phyloP scores from a whole-genome alignment of 805 yeast species.

The Metschnikowia chrysomelidarum region DNA sequence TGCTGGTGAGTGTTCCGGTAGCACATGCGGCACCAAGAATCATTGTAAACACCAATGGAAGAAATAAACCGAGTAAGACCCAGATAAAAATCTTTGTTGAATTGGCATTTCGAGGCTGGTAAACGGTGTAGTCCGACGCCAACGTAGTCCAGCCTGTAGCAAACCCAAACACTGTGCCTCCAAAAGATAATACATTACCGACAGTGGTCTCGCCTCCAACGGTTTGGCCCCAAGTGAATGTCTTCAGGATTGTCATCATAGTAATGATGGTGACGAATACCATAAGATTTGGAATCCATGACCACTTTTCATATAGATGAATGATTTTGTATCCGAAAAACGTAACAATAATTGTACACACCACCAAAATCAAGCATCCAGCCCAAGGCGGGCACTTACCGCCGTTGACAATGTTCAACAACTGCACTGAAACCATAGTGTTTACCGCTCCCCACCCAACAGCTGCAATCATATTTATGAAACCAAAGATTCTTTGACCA shows the following conservation, averaged over 20 bases:
- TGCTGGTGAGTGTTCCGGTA: slow-evolving; percentile 53
- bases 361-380: slow-evolving; percentile 72
- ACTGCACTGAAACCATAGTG: slow-evolving; percentile 84
- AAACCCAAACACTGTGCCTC: slow-evolving; percentile 80
- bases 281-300: slow-evolving; percentile 81
- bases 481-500: slow-evolving; percentile 73
- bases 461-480: slow-evolving; percentile 79
- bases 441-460: slow-evolving; percentile 96
- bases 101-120: slow-evolving; percentile 68
- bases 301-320: slow-evolving; percentile 77
- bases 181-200: slow-evolving; percentile 74
- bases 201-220: slow-evolving; percentile 64
- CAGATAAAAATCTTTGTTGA: slow-evolving; percentile 59
- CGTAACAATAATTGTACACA: slow-evolving; percentile 68
- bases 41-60: slow-evolving; percentile 72
- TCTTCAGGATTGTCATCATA: slow-evolving; percentile 64
- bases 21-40: slow-evolving; percentile 85
- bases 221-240: slow-evolving; percentile 42
- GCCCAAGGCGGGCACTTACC: slow-evolving; percentile 82
- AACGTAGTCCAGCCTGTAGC: slow-evolving; percentile 95
- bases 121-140: slow-evolving; percentile 89
- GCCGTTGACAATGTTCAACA: slow-evolving; percentile 71
- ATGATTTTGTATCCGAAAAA: slow-evolving; percentile 83
- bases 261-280: slow-evolving; percentile 78
- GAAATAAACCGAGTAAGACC: slow-evolving; percentile 58